A percentile compares a stretch with the other conserved stretches of the same genome.
These are phyloP conservation scores for Ramalina intermedia DNA, from an alignment of 495 filamentous ascomycete genomes.

Conservation along the genomic window DNA sequence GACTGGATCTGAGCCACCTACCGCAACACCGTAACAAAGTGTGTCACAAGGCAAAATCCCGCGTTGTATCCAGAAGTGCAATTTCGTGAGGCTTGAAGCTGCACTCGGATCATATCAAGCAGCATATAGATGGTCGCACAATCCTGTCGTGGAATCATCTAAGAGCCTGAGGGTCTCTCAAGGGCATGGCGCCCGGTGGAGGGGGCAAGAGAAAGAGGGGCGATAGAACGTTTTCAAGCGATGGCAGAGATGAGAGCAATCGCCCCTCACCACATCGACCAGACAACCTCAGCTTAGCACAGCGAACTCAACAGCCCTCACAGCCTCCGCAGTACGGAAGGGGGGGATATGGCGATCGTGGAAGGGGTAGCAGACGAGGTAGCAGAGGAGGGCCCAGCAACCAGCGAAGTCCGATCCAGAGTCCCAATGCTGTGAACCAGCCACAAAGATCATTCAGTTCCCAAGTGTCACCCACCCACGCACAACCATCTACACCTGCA, in stretches of 20 bases:
- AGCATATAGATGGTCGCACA: too few relatives aligned
- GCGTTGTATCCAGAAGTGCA: too few relatives aligned
- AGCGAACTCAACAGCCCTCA: conserved; percentile 30
- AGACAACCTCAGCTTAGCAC: conserved; percentile 42
- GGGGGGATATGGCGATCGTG: conserved; percentile 31
- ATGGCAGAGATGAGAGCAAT: conserved; percentile 34
- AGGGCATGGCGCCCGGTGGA: conserved; percentile 34
- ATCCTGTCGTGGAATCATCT: too few relatives aligned
- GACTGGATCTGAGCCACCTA: too few relatives aligned
- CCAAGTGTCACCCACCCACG: conserved; percentile 22
- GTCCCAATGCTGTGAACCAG: conserved; percentile 8
- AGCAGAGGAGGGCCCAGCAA: conserved; percentile 29
- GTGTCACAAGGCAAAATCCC: too few relatives aligned
- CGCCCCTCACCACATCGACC: conserved; percentile 54
- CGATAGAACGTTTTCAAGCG: conserved; percentile 37
- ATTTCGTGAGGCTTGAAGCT: too few relatives aligned
- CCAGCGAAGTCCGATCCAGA: conserved; percentile 20
- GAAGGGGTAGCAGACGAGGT: conserved; percentile 28
- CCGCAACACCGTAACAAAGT: too few relatives aligned
- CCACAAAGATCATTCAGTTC: conserved; percentile 5
- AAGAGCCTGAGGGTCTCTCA: not conserved
- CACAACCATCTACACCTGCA: conserved; percentile 16
- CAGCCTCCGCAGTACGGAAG: conserved; percentile 20
- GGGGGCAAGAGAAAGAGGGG: conserved; percentile 45
- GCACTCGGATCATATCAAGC: too few relatives aligned